These are phyloP conservation scores for Grammothele lineata DNA, from an alignment of 768 basidiomycete genomes.

Conservation along the genomic window DNA sequence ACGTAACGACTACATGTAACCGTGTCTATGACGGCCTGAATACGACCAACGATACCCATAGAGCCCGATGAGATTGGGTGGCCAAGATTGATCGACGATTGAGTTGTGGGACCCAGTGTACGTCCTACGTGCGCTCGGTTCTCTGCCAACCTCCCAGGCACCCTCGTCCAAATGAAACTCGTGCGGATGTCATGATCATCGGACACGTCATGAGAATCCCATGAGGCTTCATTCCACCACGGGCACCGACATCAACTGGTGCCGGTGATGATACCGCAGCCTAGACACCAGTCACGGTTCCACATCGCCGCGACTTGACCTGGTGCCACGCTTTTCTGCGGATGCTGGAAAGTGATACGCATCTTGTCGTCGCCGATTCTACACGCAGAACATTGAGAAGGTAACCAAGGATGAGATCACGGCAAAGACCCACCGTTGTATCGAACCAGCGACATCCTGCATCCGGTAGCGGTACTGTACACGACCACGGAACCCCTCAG, in stretches of 20 bases:
- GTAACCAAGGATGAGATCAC: too few relatives aligned
- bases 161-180: too few relatives aligned
- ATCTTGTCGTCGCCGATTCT: constrained; percentile 25
- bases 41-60: constrained; percentile 7
- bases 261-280: constrained; percentile 64
- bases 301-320: constrained; percentile 83
- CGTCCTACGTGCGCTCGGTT: not conserved
- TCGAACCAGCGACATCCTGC: too few relatives aligned
- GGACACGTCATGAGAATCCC: not conserved
- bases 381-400: constrained; percentile 9
- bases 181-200: too few relatives aligned
- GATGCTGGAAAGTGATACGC: constrained; percentile 51
- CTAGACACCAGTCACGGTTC: constrained; percentile 74
- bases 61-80: constrained; percentile 6
- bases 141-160: too few relatives aligned
- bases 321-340: constrained; percentile 64
- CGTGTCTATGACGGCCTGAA: constrained; percentile 4
- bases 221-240: not conserved
- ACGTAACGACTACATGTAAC: constrained; percentile 18
- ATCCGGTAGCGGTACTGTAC: constrained; percentile 45
- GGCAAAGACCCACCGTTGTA: too few relatives aligned
- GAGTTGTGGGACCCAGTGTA: constrained; percentile 17
- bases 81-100: constrained; percentile 18
- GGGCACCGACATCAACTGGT: not conserved
- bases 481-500: constrained; percentile 42